Evolutionary conservation across 2,329 filamentous ascomycete genomes (phyloP).

Genomic region (Knufia fluminis): DNA sequence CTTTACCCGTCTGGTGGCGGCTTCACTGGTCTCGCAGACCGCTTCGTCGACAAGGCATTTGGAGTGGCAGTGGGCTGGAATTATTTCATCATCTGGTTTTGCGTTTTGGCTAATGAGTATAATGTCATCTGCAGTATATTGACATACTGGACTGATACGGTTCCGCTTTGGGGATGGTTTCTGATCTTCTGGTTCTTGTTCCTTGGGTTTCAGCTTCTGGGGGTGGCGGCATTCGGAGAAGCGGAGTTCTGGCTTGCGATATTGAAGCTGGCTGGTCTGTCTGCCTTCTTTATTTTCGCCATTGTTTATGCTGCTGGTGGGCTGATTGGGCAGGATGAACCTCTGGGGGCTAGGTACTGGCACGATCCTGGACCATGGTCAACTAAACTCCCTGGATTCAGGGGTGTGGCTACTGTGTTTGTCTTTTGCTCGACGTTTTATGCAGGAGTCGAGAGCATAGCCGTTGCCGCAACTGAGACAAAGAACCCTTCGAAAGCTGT

Average conservation of each 20-base stretch:
- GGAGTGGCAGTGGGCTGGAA: slow-evolving; percentile 39
- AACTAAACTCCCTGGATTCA: slow-evolving; percentile 26
- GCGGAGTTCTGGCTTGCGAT: slow-evolving; percentile 40
- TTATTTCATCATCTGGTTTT: slow-evolving; percentile 25
- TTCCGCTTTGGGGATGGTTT: slow-evolving; percentile 41
- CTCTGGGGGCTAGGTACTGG: slow-evolving; percentile 31
- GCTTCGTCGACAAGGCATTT: slow-evolving; percentile 40
- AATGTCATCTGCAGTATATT: slow-evolving; percentile 24
- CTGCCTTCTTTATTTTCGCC: slow-evolving; percentile 28
- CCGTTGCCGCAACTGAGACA: slow-evolving; percentile 34
- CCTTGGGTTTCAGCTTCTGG: slow-evolving; percentile 34
- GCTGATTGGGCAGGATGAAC: slow-evolving; percentile 17
- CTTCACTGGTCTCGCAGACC: slow-evolving; percentile 59
- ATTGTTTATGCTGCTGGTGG: slow-evolving; percentile 31
- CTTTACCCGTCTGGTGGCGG: slow-evolving; percentile 68
- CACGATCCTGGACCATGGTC: slow-evolving; percentile 29
- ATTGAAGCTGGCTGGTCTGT: slow-evolving; percentile 29
- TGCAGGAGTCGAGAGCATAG: slow-evolving; percentile 31
- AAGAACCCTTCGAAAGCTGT: slow-evolving; percentile 42
- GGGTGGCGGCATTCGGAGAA: slow-evolving; percentile 42
- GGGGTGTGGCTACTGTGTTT: slow-evolving; percentile 31
- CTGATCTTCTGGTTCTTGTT: slow-evolving; percentile 41
- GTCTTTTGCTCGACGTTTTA: slow-evolving; percentile 32
- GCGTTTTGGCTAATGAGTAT: slow-evolving; percentile 17
- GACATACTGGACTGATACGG: slow-evolving; percentile 37